Conservation (phyloP, 177 flowering plant species). For the Vitis hybrid region DNA sequence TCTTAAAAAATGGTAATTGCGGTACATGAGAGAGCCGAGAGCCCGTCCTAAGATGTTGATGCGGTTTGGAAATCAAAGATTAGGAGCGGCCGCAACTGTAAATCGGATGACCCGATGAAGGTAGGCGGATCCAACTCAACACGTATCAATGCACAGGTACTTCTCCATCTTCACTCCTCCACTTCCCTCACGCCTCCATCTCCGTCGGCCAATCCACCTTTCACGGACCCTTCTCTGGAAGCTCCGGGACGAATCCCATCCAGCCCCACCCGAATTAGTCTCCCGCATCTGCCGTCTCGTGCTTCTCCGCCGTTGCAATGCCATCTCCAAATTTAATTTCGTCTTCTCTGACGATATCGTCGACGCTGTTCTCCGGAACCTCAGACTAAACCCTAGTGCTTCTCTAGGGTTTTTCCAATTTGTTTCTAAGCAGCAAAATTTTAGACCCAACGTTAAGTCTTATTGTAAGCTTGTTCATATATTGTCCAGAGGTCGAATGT, state of each 20-base stretch:
- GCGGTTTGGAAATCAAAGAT: too few species aligned
- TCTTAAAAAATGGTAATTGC: too few species aligned
- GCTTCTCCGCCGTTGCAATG: conserved; percentile 35
- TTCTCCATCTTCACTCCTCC: background rate
- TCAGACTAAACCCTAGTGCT: conserved; percentile 51
- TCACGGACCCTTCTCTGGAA: conserved; percentile 42
- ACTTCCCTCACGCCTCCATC: conserved; percentile 8
- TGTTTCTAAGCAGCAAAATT: conserved; percentile 51
- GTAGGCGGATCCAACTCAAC: too few species aligned
- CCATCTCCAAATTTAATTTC: conserved; percentile 40
- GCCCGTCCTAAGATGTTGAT: too few species aligned
- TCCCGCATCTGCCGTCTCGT: conserved; percentile 50
- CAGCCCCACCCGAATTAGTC: conserved; percentile 33
- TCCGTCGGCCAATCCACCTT: conserved; percentile 32
- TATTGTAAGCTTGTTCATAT: conserved; percentile 74
- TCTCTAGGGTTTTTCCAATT: conserved; percentile 57
- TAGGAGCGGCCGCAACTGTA: too few species aligned
- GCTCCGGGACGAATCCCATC: conserved; percentile 46
- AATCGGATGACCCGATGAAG: too few species aligned
- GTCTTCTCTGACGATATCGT: conserved; percentile 61
- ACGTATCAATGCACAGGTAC: conserved; percentile 14
- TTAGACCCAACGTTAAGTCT: conserved; percentile 50
- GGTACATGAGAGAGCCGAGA: too few species aligned
- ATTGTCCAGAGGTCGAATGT: conserved; percentile 61
- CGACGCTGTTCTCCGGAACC: conserved; percentile 50